Evolutionary conservation across 192 early-diverging fungal species (phyloP), one percentile per base, ranked within the genome.

Genomic region (Pilaira anomala): DNA sequence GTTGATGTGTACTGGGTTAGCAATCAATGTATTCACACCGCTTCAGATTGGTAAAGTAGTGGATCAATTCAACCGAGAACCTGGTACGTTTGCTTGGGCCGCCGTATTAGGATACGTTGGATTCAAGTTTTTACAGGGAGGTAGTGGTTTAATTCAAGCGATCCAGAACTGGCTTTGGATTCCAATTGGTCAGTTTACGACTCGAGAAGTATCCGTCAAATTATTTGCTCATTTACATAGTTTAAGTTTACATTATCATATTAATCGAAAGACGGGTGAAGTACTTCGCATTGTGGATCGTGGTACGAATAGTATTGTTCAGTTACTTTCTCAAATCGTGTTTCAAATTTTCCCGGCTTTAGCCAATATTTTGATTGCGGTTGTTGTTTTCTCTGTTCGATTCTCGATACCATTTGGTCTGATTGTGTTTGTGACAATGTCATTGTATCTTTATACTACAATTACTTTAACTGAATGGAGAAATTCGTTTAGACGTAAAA

Each of bases 241-340:
- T 19, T 83, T 98, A 41, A 93, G 92, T 7, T 80, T 97, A 14
- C 83, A 90, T 18, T 98, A 92, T 74, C 95, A 98, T 56, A 83
- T 97, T 44, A 89, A 90, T 61, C 87, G 95, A 56, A 97, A 97
- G 69, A 98, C 95, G 0, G 93, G 93, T 57, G 93, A 97, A 71
- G 83, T 97, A 16, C 84, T 98, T 30, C 88, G 95, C 6, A 93
- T 97, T 24, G 81, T 92, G 78, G 89, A 93, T 56, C 80, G 91
- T 7, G 91, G 91, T 41, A 89, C 85, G 0, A 76, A 74, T 48
- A 83, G 83, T 13, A 86, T 94, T 6, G 84, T 90, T 0, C 87
- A 87, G 3, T 73, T 98, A 13, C 65, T 98, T 26, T 85, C 80
- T 16, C 89, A 89, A 28, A 76, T 96, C 19, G 63, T 94, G 6